phyloP scores from a whole-genome alignment of 441 rosid species.

The Jatropha multifida region DNA sequence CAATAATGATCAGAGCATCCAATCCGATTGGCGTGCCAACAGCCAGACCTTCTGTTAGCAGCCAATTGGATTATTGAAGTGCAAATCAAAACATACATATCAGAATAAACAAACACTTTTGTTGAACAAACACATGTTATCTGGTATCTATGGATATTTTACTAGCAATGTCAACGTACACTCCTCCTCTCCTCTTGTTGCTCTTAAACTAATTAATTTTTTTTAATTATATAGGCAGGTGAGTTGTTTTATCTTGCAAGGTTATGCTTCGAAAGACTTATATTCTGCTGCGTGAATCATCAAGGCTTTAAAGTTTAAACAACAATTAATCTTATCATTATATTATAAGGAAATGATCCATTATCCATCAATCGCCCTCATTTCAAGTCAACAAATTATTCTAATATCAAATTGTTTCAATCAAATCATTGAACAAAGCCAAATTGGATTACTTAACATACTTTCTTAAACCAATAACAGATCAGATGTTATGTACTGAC shows the following conservation, averaged over 20 bases:
- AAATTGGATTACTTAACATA: background rate
- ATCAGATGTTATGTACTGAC: conserved; percentile 10
- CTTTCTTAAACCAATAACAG: background rate
- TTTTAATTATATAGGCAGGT: too few relatives aligned
- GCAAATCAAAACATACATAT: background rate
- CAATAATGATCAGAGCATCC: too few relatives aligned
- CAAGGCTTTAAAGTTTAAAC: background rate
- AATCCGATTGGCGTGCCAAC: too few relatives aligned
- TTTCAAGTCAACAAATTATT: background rate
- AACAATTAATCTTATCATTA: background rate
- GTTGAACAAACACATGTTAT: background rate
- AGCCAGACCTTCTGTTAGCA: background rate
- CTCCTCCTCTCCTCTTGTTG: background rate
- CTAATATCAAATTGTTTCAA: background rate
- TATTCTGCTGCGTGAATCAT: background rate
- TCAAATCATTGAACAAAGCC: background rate
- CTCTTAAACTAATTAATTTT: background rate
- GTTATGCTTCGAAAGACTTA: background rate
- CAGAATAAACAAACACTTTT: background rate
- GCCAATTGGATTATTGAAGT: background rate
- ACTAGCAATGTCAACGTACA: conserved; percentile 9
- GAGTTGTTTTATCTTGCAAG: background rate
- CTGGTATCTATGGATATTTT: background rate
- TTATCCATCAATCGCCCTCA: background rate
- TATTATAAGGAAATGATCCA: too few relatives aligned